Percentiles rank a stretch among this genome's conserved stretches.
phyloP scores from a whole-genome alignment of 805 yeast species.

The Groenewaldozyma tartarivorans region DNA sequence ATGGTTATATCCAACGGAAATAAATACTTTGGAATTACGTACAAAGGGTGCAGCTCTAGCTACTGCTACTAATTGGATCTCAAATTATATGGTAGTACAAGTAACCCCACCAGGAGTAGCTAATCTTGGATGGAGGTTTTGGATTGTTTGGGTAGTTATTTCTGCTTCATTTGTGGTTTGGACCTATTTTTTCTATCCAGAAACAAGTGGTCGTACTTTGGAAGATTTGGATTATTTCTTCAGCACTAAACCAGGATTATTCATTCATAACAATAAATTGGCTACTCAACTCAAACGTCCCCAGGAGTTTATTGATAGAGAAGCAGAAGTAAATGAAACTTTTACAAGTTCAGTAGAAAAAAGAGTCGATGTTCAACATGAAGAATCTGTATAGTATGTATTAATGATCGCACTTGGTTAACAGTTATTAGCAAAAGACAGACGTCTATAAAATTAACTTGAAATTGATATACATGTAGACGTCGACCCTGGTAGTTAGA shows the following conservation, averaged over 20 bases:
- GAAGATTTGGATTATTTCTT: conserved; percentile 42
- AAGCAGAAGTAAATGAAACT: conserved; percentile 1
- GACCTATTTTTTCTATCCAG: conserved; percentile 47
- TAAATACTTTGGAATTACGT: conserved; percentile 41
- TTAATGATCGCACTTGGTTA: no score
- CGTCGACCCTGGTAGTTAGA: no score
- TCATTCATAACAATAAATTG: neutral
- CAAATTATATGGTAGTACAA: conserved; percentile 51
- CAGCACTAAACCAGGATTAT: conserved; percentile 11
- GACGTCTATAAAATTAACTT: no score
- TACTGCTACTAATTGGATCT: conserved; percentile 50
- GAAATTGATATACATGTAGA: no score
- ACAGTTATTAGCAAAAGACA: no score
- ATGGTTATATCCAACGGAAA: conserved; percentile 45
- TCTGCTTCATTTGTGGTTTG: conserved; percentile 35
- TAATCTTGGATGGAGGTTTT: conserved; percentile 44
- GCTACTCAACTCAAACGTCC: neutral
- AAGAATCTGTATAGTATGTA: no score
- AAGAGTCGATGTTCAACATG: no score
- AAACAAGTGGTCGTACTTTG: conserved; percentile 50
- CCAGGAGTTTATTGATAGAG: neutral
- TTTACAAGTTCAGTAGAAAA: neutral
- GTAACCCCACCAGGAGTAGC: conserved; percentile 42
- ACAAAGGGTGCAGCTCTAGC: conserved; percentile 42
- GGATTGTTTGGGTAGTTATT: conserved; percentile 48